phyloP scores from a whole-genome alignment of 2,329 filamentous ascomycete genomes.

The Penicillium sp. region DNA sequence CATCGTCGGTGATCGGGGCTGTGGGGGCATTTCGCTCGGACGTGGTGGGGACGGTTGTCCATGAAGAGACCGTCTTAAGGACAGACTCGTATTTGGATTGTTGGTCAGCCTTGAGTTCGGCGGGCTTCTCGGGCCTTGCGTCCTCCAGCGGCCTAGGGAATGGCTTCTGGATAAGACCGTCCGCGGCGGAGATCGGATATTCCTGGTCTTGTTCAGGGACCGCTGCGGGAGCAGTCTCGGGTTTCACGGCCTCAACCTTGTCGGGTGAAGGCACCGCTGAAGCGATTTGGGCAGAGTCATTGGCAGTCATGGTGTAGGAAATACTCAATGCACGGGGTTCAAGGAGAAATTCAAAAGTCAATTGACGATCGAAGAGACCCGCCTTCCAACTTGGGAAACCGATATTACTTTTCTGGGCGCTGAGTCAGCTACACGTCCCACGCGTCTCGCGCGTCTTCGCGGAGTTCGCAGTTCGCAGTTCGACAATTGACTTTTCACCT shows the following conservation, averaged over 20 bases:
- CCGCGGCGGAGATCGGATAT: constrained; percentile 38
- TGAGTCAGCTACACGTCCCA: constrained; percentile 24
- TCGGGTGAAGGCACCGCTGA: constrained; percentile 4
- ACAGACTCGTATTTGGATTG: constrained; percentile 76
- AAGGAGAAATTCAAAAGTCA: constrained; percentile 2
- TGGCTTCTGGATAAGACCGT: constrained; percentile 54
- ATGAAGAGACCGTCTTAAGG: constrained; percentile 66
- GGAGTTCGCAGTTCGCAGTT: neutral
- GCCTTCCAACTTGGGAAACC: constrained; percentile 1
- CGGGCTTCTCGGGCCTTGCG: constrained; percentile 56
- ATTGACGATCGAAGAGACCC: neutral
- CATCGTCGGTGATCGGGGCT: constrained; percentile 69
- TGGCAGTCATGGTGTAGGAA: constrained; percentile 9
- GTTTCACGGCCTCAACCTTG: constrained; percentile 13
- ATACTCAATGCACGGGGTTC: neutral
- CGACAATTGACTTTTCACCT: neutral
- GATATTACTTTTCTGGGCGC: constrained; percentile 19
- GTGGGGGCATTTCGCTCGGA: constrained; percentile 57
- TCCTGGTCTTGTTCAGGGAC: constrained; percentile 15
- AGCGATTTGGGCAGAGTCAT: constrained; percentile 8
- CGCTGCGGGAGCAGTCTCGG: constrained; percentile 7
- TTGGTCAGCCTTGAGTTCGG: constrained; percentile 71
- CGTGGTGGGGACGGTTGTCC: constrained; percentile 68
- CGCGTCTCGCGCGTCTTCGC: constrained; percentile 19
- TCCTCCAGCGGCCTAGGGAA: constrained; percentile 57